Percentiles rank a stretch among this genome's conserved stretches.
These are phyloP conservation scores for Singerocomus inundabilis DNA, from an alignment of 1,284 basidiomycete species.

Conservation along the genomic window DNA sequence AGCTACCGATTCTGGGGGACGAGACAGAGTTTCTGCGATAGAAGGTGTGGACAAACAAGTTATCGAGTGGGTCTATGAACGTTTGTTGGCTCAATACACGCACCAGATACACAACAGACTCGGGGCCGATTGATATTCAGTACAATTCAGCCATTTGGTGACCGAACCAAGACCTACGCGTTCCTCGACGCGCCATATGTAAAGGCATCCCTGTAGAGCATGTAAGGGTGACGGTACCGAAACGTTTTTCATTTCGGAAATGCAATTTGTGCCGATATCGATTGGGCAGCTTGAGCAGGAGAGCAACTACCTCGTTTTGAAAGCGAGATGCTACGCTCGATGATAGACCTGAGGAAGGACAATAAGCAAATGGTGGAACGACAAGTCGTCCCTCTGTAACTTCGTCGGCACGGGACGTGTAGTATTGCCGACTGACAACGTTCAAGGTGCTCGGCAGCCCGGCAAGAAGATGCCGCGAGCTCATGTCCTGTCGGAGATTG, in stretches of 20 bases:
- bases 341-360: neutral
- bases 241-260: conserved; percentile 21
- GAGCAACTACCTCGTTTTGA: neutral
- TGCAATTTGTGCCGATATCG: conserved; percentile 4
- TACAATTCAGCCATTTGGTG: neutral
- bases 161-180: neutral
- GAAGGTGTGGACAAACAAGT: too few species aligned
- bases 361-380: neutral
- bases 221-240: conserved; percentile 9
- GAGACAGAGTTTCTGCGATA: neutral
- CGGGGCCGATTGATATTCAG: neutral
- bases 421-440: too few species aligned
- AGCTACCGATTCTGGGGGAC: neutral
- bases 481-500: conserved; percentile 20
- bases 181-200: neutral
- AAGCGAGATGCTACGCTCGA: conserved; percentile 3
- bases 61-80: neutral
- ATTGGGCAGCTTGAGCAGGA: conserved; percentile 2
- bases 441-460: conserved; percentile 14
- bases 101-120: neutral
- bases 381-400: neutral
- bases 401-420: neutral
- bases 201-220: neutral
- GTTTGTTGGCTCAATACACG: neutral
- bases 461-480: conserved; percentile 16